Evolutionary conservation across 1,139 yeast genomes (phyloP).

Genomic region (Pichia sp.): DNA sequence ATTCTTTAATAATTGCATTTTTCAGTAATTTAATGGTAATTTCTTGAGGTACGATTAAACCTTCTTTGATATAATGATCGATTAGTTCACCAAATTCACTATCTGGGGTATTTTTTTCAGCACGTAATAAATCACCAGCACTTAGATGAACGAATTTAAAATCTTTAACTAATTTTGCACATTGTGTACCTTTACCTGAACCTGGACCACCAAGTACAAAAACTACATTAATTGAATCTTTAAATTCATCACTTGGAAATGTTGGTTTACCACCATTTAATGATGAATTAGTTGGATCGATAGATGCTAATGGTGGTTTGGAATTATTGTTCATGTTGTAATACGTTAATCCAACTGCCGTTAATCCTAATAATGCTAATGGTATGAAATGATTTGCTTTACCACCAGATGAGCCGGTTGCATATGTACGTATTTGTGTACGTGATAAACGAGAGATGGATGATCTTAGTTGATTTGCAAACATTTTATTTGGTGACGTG

Average conservation of each 20-base stretch:
- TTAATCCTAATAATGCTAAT: conserved; percentile 22
- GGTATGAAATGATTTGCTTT: conserved; percentile 23
- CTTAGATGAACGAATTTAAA: conserved; percentile 81
- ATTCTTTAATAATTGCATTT: conserved; percentile 62
- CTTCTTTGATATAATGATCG: conserved; percentile 77
- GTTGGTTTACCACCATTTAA: conserved; percentile 4
- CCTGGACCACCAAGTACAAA: conserved; percentile 91
- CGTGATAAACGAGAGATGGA: not conserved
- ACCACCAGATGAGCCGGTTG: conserved; percentile 1
- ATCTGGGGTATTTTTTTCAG: conserved; percentile 79
- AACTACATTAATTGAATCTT: conserved; percentile 52
- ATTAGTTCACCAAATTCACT: conserved; percentile 83
- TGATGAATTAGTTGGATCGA: conserved; percentile 23
- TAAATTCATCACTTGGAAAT: conserved; percentile 9
- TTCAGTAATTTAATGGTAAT: conserved; percentile 79
- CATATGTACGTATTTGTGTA: conserved; percentile 4
- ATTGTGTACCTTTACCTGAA: conserved; percentile 96
- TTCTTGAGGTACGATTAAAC: conserved; percentile 92
- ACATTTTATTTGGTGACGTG: not conserved
- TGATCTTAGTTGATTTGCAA: not conserved
- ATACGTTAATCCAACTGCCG: conserved; percentile 26
- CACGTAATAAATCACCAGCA: conserved; percentile 92
- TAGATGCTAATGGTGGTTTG: conserved; percentile 28
- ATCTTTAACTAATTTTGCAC: conserved; percentile 74
- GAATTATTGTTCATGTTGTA: conserved; percentile 24